Evolutionary conservation across 257 asterid species (phyloP).

Genomic region (Osmanthus fragrans): DNA sequence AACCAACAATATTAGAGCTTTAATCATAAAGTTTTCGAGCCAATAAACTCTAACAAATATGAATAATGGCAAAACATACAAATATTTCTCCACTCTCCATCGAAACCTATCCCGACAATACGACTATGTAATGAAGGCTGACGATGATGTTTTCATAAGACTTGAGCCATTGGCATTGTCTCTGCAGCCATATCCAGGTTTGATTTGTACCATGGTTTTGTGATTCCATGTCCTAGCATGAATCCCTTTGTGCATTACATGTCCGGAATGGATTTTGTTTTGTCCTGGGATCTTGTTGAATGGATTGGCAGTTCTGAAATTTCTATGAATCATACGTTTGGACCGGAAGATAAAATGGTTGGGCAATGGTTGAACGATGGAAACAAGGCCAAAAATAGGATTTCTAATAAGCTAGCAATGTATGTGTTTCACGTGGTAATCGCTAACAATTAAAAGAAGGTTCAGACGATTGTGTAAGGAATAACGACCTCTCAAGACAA

Average conservation of each 20-base stretch:
- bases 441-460: too few species aligned
- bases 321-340: constrained; percentile 46
- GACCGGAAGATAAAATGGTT: constrained; percentile 74
- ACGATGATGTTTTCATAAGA: constrained; percentile 73
- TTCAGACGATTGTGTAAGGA: too few species aligned
- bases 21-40: too few species aligned
- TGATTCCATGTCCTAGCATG: constrained; percentile 78
- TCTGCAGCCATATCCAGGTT: constrained; percentile 49
- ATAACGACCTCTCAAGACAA: too few species aligned
- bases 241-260: constrained; percentile 68
- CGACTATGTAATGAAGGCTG: constrained; percentile 82
- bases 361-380: constrained; percentile 69
- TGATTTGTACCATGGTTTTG: constrained; percentile 74
- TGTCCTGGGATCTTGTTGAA: constrained; percentile 80
- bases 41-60: too few species aligned
- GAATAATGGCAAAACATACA: constrained; percentile 70
- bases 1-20: too few species aligned
- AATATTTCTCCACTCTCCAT: constrained; percentile 70
- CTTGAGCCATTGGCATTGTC: constrained; percentile 52
- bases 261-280: constrained; percentile 82
- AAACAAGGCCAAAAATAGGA: constrained; percentile 61
- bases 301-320: constrained; percentile 53
- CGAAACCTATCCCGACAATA: constrained; percentile 38
- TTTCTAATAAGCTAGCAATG: constrained; percentile 70
- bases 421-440: too few species aligned